Percentiles rank a stretch among this genome's conserved stretches.
Evolutionary conservation across 2,329 filamentous ascomycete species (phyloP).

Genomic region (Fusarium stilboides): DNA sequence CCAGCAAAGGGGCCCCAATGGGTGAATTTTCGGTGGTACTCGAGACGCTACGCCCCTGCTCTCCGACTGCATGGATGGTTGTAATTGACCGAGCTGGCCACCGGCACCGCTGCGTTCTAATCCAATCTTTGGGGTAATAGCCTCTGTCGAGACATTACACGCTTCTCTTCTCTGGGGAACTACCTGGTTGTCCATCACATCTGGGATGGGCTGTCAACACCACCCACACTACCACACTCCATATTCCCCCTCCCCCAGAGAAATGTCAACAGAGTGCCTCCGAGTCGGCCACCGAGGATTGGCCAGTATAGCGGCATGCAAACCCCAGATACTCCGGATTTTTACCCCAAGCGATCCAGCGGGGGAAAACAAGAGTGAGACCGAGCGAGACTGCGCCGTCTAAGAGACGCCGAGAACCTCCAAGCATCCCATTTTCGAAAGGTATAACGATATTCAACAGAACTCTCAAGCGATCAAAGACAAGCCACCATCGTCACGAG

Average conservation of each 20-base stretch:
- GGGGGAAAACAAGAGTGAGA: slow-evolving; percentile 27
- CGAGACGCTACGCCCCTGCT: slow-evolving; percentile 48
- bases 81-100: slow-evolving; percentile 50
- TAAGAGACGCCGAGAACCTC: no score
- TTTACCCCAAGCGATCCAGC: slow-evolving; percentile 20
- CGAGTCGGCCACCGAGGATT: slow-evolving; percentile 45
- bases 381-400: slow-evolving; percentile 10
- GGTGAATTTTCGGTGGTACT: slow-evolving; percentile 56
- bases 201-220: background rate
- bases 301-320: slow-evolving; percentile 22
- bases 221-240: background rate
- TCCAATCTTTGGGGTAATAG: slow-evolving; percentile 30
- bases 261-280: slow-evolving; percentile 34
- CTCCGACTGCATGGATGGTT: slow-evolving; percentile 45
- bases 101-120: slow-evolving; percentile 26
- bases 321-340: slow-evolving; percentile 43
- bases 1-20: slow-evolving; percentile 43
- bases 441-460: no score
- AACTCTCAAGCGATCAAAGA: background rate
- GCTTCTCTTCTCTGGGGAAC: slow-evolving; percentile 23
- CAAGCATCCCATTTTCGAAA: no score
- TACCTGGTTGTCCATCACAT: slow-evolving; percentile 15
- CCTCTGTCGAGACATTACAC: background rate
- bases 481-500: slow-evolving; percentile 44
- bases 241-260: slow-evolving; percentile 33